These are phyloP conservation scores for Echeveria elegans DNA, from an alignment of 164 flowering plant genomes.

Conservation along the genomic window DNA sequence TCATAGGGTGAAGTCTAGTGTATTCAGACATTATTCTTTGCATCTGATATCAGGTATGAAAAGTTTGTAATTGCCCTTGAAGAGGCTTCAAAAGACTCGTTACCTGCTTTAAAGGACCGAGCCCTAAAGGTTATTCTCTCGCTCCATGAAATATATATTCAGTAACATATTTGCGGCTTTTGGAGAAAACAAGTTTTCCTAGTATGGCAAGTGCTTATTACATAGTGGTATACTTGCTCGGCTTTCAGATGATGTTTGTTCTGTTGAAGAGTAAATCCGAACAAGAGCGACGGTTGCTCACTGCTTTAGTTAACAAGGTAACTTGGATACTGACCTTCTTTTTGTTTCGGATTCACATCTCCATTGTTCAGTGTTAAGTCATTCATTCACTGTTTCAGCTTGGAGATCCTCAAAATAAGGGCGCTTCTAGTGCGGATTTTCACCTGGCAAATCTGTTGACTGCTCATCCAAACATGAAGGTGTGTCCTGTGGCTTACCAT, in stretches of 20 bases:
- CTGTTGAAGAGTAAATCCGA: conserved; percentile 77
- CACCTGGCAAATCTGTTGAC: conserved; percentile 68
- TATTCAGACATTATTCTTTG: not conserved
- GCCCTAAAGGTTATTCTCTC: conserved; percentile 62
- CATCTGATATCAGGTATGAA: conserved; percentile 52
- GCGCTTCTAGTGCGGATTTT: conserved; percentile 84
- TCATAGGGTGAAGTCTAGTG: not conserved
- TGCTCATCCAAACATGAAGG: conserved; percentile 98
- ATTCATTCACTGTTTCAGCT: conserved; percentile 38
- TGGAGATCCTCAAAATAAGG: conserved; percentile 90
- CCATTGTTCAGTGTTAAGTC: not conserved
- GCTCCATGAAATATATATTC: conserved; percentile 1
- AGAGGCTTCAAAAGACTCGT: conserved; percentile 84
- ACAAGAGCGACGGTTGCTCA: conserved; percentile 82
- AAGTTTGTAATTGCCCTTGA: conserved; percentile 76
- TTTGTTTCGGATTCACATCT: not conserved
- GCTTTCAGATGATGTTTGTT: conserved; percentile 59
- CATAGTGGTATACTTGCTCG: not conserved
- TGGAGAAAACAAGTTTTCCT: not conserved
- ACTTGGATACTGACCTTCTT: conserved; percentile 9
- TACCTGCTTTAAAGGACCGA: conserved; percentile 67
- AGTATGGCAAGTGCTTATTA: not conserved
- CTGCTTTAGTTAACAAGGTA: conserved; percentile 89
- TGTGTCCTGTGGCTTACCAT: conserved; percentile 11
- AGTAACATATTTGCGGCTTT: not conserved